Evolutionary conservation across 2,329 filamentous ascomycete genomes (phyloP).

Genomic region (Monosporascus sp.): DNA sequence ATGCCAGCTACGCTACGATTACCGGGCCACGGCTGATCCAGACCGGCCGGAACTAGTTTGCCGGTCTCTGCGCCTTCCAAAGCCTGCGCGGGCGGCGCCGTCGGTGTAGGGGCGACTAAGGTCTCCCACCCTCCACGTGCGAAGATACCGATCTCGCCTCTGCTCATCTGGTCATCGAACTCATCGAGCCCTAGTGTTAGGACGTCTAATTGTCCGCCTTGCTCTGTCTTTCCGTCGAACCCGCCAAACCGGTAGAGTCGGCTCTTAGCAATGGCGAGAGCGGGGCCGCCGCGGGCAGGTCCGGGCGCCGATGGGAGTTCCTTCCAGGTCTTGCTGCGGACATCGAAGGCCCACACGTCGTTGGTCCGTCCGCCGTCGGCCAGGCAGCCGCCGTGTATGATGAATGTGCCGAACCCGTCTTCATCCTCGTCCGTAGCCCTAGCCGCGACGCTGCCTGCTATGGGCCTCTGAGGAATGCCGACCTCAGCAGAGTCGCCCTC

Average conservation of each 20-base stretch:
- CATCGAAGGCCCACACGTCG: slow-evolving; percentile 76
- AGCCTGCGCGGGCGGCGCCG: slow-evolving; percentile 19
- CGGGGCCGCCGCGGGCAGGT: slow-evolving; percentile 60
- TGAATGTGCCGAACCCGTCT: slow-evolving; percentile 62
- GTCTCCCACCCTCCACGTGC: slow-evolving; percentile 52
- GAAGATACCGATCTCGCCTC: slow-evolving; percentile 45
- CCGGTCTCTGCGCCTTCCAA: slow-evolving; percentile 9
- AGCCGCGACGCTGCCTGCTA: slow-evolving; percentile 52
- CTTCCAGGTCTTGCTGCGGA: slow-evolving; percentile 60
- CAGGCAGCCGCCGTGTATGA: slow-evolving; percentile 72
- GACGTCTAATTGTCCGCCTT: slow-evolving; percentile 68
- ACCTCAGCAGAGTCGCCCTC: slow-evolving; percentile 48
- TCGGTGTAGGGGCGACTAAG: slow-evolving; percentile 34
- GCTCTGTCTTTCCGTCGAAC: slow-evolving; percentile 64
- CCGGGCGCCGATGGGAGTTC: slow-evolving; percentile 63
- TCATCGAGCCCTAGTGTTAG: slow-evolving; percentile 52
- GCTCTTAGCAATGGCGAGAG: slow-evolving; percentile 58
- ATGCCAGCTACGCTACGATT: slow-evolving; percentile 49
- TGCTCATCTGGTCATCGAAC: slow-evolving; percentile 45
- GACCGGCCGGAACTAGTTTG: slow-evolving; percentile 18
- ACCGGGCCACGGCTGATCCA: slow-evolving; percentile 38
- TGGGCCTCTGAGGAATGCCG: slow-evolving; percentile 55
- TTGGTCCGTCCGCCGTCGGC: slow-evolving; percentile 53
- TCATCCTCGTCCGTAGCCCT: slow-evolving; percentile 54
- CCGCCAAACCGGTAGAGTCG: slow-evolving; percentile 76